A percentile compares a stretch with the other conserved stretches of the same genome.
Evolutionary conservation across 2,329 filamentous ascomycete genomes (phyloP).

Genomic region (Hymenoscyphus repandus): DNA sequence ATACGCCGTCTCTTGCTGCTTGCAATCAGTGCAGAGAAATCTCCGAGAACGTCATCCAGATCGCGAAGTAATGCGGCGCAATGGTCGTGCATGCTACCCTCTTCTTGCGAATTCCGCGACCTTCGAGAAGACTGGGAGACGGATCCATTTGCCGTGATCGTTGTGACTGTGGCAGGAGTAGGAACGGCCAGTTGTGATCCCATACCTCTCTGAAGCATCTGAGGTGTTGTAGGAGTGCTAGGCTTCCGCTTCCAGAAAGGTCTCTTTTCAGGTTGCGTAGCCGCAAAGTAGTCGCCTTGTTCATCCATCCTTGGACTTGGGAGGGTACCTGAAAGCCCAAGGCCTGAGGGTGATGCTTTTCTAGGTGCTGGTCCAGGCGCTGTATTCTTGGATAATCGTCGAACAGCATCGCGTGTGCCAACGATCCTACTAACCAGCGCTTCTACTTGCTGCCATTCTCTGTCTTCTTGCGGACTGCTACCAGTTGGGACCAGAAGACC

Average conservation of each 20-base stretch:
- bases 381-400: slow-evolving; percentile 80
- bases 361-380: slow-evolving; percentile 39
- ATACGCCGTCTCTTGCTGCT: slow-evolving; percentile 75
- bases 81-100: slow-evolving; percentile 71
- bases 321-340: slow-evolving; percentile 24
- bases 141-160: slow-evolving; percentile 21
- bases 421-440: slow-evolving; percentile 79
- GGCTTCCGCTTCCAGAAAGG: slow-evolving; percentile 94
- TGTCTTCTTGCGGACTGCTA: slow-evolving; percentile 54
- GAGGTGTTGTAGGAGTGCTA: slow-evolving; percentile 30
- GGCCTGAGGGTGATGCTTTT: slow-evolving; percentile 16
- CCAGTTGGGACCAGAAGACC: slow-evolving; percentile 20
- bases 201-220: slow-evolving; percentile 21
- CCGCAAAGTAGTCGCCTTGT: slow-evolving; percentile 51
- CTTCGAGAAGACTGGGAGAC: slow-evolving; percentile 13
- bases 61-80: slow-evolving; percentile 80
- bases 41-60: slow-evolving; percentile 74
- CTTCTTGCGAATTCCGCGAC: slow-evolving; percentile 38
- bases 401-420: slow-evolving; percentile 81
- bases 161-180: slow-evolving; percentile 18
- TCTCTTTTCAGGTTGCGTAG: slow-evolving; percentile 49
- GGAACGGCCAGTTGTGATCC: slow-evolving; percentile 28
- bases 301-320: slow-evolving; percentile 37
- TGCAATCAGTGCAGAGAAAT: slow-evolving; percentile 72
- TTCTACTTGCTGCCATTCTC: slow-evolving; percentile 85